These are phyloP conservation scores for Mycena galopus DNA, from an alignment of 768 basidiomycete species.

Conservation along the genomic window DNA sequence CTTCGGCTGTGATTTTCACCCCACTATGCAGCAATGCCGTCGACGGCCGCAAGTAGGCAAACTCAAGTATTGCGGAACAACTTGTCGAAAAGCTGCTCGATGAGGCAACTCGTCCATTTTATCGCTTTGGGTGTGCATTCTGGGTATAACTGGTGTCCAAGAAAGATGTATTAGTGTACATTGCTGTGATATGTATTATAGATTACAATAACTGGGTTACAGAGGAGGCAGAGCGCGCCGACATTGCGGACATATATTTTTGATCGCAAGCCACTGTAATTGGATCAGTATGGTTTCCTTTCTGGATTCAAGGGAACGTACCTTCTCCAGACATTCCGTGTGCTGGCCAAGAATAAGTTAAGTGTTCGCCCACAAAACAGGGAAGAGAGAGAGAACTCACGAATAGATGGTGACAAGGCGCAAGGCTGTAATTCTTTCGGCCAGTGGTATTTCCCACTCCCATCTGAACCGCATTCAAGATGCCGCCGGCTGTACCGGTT, in stretches of 20 bases:
- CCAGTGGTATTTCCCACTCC: conserved; percentile 58
- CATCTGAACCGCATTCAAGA: conserved; percentile 60
- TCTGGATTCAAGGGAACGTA: conserved; percentile 38
- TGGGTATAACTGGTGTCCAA: neutral
- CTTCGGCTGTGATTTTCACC: neutral
- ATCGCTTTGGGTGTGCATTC: neutral
- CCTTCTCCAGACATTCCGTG: conserved; percentile 88
- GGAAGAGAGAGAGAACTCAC: conserved; percentile 57
- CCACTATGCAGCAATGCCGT: conserved; percentile 25
- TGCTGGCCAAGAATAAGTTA: conserved; percentile 62
- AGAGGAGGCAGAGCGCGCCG: conserved; percentile 86
- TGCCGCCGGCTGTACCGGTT: conserved; percentile 43
- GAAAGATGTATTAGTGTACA: conserved; percentile 24
- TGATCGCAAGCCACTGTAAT: conserved; percentile 79
- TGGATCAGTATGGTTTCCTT: conserved; percentile 26
- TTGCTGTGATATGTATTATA: conserved; percentile 4
- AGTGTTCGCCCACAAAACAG: neutral
- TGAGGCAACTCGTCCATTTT: neutral
- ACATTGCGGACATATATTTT: conserved; percentile 96
- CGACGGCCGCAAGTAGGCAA: conserved; percentile 35
- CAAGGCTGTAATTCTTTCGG: conserved; percentile 83
- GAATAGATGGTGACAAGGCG: conserved; percentile 92
- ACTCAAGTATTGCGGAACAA: conserved; percentile 34
- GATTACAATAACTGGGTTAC: conserved; percentile 49
- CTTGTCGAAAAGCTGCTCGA: conserved; percentile 29